Evolutionary conservation across 164 flowering plant species (phyloP), one percentile per base, ranked within the genome.

Genomic region (Aristolochia californica): DNA sequence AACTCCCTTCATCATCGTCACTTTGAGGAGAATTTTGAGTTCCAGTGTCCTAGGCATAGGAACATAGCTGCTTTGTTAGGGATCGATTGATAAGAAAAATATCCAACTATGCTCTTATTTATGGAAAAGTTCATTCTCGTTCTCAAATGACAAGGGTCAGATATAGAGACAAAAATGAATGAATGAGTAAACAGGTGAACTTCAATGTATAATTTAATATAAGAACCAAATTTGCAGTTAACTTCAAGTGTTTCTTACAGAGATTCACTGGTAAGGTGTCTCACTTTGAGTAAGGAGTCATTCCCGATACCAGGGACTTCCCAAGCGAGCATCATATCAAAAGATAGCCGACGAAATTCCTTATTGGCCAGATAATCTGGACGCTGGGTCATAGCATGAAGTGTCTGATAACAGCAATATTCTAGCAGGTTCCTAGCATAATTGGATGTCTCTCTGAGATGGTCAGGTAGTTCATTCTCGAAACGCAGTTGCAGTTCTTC

Each of bases 301-400:
- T 62, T 66, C 30, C 73, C 80, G 49, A 45, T 60, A 51, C 70
- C 74, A 21, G 91, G 85, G 24, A 70, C 59, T 58, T 89, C 97
- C 97, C 97, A 89, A 2, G 97, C 93, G 56, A 87, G 79, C 97
- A 89, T 89, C 95, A 89, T 82, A 65, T 89, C 97, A 67, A 66
- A 89, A 10, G 80, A 75, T 71, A 87, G 63, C 13, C 77, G 82
- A 16, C 80, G 79, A 62, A 89, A 80, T 5, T 82, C 84, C 63
- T 77, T 82, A 58, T 87, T 82, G 61, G 70, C 66, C 74, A 88
- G 63, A 68, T 78, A 79, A 70, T 78, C 80, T 10, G 81, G 69
- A 50, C 61, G 49, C 23, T 66, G 63, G 38, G 67, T 74, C 44
- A 71, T 15, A n/a, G 55, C 26, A 44, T 67, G 25, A 20, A 82